Evolutionary conservation across 2,329 filamentous ascomycete species (phyloP).

Genomic region (Stemphylium vesicarium): DNA sequence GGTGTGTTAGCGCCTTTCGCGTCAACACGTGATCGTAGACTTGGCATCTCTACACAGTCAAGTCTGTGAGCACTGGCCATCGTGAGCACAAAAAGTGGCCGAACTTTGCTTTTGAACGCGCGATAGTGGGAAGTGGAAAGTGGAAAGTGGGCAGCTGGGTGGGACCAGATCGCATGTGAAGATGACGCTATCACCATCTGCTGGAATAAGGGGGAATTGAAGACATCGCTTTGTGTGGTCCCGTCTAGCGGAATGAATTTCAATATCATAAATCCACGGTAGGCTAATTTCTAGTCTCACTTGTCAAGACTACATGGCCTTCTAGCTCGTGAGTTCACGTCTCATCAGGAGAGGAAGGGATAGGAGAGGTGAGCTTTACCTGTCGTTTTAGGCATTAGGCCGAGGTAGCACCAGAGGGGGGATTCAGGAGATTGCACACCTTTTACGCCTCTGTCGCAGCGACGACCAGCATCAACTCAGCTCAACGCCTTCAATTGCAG

Average conservation of each 20-base stretch:
- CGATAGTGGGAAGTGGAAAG: neutral
- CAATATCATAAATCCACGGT: no score
- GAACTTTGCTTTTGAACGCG: neutral
- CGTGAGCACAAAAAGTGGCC: neutral
- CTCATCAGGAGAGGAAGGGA: neutral
- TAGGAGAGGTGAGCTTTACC: neutral
- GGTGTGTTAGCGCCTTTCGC: neutral
- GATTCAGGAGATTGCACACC: constrained; percentile 8
- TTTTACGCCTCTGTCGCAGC: constrained; percentile 1
- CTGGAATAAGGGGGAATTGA: no score
- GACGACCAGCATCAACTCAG: constrained; percentile 1
- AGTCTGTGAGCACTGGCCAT: neutral
- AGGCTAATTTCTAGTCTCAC: no score
- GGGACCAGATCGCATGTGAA: neutral
- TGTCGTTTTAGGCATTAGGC: constrained; percentile 1
- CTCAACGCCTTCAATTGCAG: neutral
- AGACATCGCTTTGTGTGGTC: no score
- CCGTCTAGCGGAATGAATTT: no score
- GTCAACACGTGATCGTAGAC: constrained; percentile 1
- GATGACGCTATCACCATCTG: neutral
- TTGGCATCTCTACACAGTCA: constrained; percentile 2
- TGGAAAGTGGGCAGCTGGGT: neutral
- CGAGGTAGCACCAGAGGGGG: neutral
- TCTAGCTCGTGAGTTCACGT: no score
- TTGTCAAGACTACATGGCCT: no score